Conservation (phyloP, 352 stramenopile genomes). For the Pilasporangium apinafurcum region DNA sequence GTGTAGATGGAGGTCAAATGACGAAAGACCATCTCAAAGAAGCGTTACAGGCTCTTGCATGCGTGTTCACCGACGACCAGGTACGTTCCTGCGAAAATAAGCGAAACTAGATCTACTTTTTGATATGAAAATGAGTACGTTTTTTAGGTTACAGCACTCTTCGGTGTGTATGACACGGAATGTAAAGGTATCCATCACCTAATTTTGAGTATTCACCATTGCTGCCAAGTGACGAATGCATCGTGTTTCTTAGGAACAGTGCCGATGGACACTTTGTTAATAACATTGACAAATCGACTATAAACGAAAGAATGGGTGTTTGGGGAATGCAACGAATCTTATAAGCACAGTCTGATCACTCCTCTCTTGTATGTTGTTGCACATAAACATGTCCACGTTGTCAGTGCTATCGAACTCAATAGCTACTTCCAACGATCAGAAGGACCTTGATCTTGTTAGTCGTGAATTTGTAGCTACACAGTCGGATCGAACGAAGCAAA, state of each 20-base stretch:
- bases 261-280: conserved; percentile 26
- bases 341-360: background rate
- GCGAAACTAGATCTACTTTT: background rate
- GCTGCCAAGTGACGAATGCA: background rate
- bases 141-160: conserved; percentile 33
- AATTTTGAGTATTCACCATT: background rate
- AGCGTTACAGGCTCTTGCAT: conserved; percentile 32
- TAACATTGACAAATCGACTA: conserved; percentile 11
- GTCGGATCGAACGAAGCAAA: too few relatives aligned
- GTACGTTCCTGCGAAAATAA: conserved; percentile 13
- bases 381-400: too few relatives aligned
- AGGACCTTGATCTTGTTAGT: too few relatives aligned
- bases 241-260: conserved; percentile 14
- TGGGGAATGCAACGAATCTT: too few relatives aligned
- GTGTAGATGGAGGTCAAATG: conserved; percentile 37
- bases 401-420: too few relatives aligned
- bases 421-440: too few relatives aligned
- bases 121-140: background rate
- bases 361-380: too few relatives aligned
- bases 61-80: conserved; percentile 58
- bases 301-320: too few relatives aligned
- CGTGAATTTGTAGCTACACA: too few relatives aligned
- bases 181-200: conserved; percentile 20
- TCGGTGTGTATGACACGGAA: conserved; percentile 30
- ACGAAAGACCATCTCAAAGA: conserved; percentile 49